Conservation (phyloP, 768 basidiomycete genomes). For the Lentinula aciculospora region DNA sequence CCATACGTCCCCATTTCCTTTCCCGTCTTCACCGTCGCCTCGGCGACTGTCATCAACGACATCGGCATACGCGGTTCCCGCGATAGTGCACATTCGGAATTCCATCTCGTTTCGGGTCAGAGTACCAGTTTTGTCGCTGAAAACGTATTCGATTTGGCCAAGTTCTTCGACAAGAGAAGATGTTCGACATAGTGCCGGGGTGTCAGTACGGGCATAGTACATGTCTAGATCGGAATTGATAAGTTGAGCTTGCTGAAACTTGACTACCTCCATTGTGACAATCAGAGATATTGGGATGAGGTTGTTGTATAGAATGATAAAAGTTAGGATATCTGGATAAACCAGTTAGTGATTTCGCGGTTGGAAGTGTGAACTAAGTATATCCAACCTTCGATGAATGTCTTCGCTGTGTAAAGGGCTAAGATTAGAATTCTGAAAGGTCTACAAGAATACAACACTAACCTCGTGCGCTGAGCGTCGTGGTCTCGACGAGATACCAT, state of each 20-base stretch:
- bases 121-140: slow-evolving; percentile 94
- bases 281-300: slow-evolving; percentile 98
- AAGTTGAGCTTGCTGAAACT: slow-evolving; percentile 93
- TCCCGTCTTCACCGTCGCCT: slow-evolving; percentile 45
- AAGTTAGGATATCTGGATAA: slow-evolving; percentile 84
- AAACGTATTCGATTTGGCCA: slow-evolving; percentile 96
- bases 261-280: slow-evolving; percentile 99
- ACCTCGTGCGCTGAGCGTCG: slow-evolving; percentile 62
- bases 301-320: slow-evolving; percentile 99
- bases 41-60: slow-evolving; percentile 82
- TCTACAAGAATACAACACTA: slow-evolving; percentile 12
- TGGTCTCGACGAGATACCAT: slow-evolving; percentile 82
- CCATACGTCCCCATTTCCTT: slow-evolving; percentile 57
- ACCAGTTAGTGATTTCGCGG: slow-evolving; percentile 11
- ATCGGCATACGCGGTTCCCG: slow-evolving; percentile 85
- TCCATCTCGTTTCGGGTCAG: slow-evolving; percentile 99
- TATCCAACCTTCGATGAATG: slow-evolving; percentile 74
- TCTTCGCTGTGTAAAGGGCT: slow-evolving; percentile 44
- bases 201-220: slow-evolving; percentile 95
- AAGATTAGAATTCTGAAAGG: slow-evolving; percentile 5
- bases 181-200: slow-evolving; percentile 95
- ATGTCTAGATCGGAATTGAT: slow-evolving; percentile 99
- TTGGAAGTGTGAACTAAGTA: not conserved
- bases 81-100: slow-evolving; percentile 86
- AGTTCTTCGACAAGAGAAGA: slow-evolving; percentile 98